Base-by-base conservation (phyloP, 495 filamentous ascomycete genomes). In the Aspergillus avenaceus region DNA sequence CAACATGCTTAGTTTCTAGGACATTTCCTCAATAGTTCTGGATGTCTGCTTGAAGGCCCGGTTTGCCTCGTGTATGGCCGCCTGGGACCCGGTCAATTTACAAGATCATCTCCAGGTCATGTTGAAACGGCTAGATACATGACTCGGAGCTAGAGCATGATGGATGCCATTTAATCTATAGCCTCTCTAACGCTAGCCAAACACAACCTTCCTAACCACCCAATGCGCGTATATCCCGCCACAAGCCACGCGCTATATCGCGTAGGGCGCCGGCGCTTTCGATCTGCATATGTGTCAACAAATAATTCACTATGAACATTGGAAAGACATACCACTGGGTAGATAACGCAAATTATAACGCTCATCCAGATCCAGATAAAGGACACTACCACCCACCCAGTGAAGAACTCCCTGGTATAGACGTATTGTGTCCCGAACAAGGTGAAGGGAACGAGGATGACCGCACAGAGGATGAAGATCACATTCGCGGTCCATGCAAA, bases 331-430 rank as follows among this genome's bases (percentile, higher is more conserved):
- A 64, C 55, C 40, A 76, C 51, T 3, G 73, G 73, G 50, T 64
- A 72, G 5, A 73, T 55, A 11, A 70, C 67, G 56, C 71, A 76
- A 45, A 74, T 70, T 2, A 61, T 32, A 54, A 73, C 63, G 36
- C 58, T 64, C n/a, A 44, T 48, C 64, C 64, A 75, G 9, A 73
- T 61, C 72, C 71, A 77, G 1, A 77, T 66, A 14, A 77, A 68
- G 5, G 65, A 67, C 4, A 75, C 62, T 2, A 73, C 71, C 1
- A 71, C 60, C 73, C 72, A 77, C 0, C 66, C 74, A 0, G 60
- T 69, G 50, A 75, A 77, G 29, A 72, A 68, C 2, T 49, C 4
- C 27, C 56, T 53, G 24, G 34, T 60, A 52, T 65, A 77, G 1
- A 74, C 53, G 43, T 71, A 74, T 8, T 54, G 32, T 0, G 58